Base-by-base conservation (phyloP, 2,329 filamentous ascomycete species). In the Aspergillus sergii region DNA sequence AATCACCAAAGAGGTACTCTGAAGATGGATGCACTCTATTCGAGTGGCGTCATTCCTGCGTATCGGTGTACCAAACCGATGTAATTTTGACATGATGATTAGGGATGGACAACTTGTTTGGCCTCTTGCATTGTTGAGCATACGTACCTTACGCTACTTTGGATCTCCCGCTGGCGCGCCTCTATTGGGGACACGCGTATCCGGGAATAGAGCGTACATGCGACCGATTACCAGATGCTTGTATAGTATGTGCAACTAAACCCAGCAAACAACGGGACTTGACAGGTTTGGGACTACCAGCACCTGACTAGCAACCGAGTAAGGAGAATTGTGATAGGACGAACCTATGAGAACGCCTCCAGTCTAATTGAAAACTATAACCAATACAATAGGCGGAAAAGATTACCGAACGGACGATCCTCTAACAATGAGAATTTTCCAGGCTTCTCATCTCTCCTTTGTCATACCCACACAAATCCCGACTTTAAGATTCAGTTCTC, bases 351-450 rank as follows among this genome's bases (percentile, higher is more conserved):
- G 23, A 53, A 60, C 34, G 12, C 36, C 45, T 16, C 48, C 50
- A 43, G 21, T 30, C 34, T n/a, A 10, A 26, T 39, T 51, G 50
- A 41, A 32, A 53, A 46, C 55, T 36, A 53, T 54, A n/a, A 16
- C 7, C 5, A 39, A 41, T 58, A 45, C 57, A 41, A 62, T 62
- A 60, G 62, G 64, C 55, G 64, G 64, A 62, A 64, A 46, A 57
- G 26, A 55, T 43, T 19, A 32, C 64, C 64, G 62, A 21, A 19
- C 5, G 21, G 56, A 16, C 30, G 48, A 62, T 62, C 60, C 11
- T 6, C 48, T 32, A 58, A 45, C 21, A 14, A 28, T 55, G 26
- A 58, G 48, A 32, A 8, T 19, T 32, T 41, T 43, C 8, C 11
- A 39, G n/a, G 11, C 43, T 59, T 59, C 21, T 28, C 16, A n/a